Conservation (phyloP, 2,329 filamentous ascomycete genomes). For the Aspergillus sp. region DNA sequence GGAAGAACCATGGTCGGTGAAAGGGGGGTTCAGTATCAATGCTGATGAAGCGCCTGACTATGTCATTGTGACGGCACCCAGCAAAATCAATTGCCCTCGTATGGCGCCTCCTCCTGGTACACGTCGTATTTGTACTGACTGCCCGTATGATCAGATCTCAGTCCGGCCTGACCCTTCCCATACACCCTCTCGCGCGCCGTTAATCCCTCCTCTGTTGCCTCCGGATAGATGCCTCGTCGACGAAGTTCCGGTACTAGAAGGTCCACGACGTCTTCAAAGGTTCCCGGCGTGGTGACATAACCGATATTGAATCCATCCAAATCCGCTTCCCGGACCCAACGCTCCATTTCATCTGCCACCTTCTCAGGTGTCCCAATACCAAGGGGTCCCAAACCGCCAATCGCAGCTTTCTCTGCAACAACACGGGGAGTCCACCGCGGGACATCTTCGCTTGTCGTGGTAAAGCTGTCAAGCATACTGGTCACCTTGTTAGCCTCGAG, state of each 20-base stretch:
- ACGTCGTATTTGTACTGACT: constrained; percentile 62
- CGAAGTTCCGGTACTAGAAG: constrained; percentile 50
- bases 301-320: constrained; percentile 46
- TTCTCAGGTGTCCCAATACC: constrained; percentile 47
- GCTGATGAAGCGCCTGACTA: not conserved
- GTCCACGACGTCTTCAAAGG: constrained; percentile 54
- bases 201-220: constrained; percentile 34
- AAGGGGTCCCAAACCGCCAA: constrained; percentile 52
- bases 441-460: constrained; percentile 49
- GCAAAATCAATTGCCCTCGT: not conserved
- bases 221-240: constrained; percentile 41
- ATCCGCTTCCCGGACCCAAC: constrained; percentile 47
- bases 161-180: constrained; percentile 56
- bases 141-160: constrained; percentile 61
- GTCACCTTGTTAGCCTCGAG: constrained; percentile 54
- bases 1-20: not conserved
- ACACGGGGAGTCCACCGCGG: constrained; percentile 48
- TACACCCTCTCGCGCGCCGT: constrained; percentile 63
- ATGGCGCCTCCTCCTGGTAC: constrained; percentile 53
- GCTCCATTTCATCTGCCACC: constrained; percentile 50
- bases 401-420: constrained; percentile 48
- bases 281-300: constrained; percentile 53
- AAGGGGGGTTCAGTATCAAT: not conserved
- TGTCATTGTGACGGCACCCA: not conserved
- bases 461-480: constrained; percentile 51